A percentile compares a stretch with the other conserved stretches of the same genome.
phyloP scores from a whole-genome alignment of 2,329 filamentous ascomycete species.

The Rhynchosporium secalis region DNA sequence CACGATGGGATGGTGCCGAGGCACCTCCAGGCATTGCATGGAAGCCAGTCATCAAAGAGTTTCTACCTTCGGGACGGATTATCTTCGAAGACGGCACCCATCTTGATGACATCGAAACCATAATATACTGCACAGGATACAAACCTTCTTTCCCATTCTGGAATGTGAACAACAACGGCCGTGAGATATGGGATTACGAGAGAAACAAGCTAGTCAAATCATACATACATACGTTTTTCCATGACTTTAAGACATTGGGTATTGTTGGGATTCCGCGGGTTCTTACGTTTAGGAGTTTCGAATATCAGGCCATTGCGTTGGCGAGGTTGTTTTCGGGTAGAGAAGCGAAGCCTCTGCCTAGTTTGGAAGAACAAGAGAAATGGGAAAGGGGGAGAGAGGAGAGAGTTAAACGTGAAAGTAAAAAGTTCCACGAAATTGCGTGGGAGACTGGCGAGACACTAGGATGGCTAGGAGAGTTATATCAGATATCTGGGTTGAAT shows the following conservation, averaged over 20 bases:
- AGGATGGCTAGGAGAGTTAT: constrained; percentile 49
- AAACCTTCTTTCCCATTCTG: constrained; percentile 80
- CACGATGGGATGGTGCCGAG: constrained; percentile 51
- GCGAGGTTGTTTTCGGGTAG: constrained; percentile 50
- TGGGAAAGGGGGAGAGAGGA: constrained; percentile 49
- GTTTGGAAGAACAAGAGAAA: constrained; percentile 40
- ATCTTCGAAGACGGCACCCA: constrained; percentile 63
- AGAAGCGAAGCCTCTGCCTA: constrained; percentile 44
- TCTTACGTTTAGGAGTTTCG: constrained; percentile 54
- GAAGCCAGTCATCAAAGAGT: constrained; percentile 54
- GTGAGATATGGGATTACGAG: constrained; percentile 51
- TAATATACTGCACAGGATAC: constrained; percentile 88
- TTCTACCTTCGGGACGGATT: constrained; percentile 45
- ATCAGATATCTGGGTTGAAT: constrained; percentile 50
- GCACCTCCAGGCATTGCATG: constrained; percentile 52
- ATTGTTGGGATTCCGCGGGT: constrained; percentile 54
- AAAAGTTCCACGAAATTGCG: constrained; percentile 53
- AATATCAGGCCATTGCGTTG: constrained; percentile 56
- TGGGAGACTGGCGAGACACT: constrained; percentile 55
- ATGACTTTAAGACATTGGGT: constrained; percentile 48
- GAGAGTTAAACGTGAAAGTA: constrained; percentile 37
- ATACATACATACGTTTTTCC: constrained; percentile 57
- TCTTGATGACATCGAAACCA: constrained; percentile 66
- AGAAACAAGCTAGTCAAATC: constrained; percentile 45
- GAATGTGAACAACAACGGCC: constrained; percentile 44